Evolutionary conservation across 192 early-diverging fungal species (phyloP).

Genomic region (Pilobolus umbonatus): DNA sequence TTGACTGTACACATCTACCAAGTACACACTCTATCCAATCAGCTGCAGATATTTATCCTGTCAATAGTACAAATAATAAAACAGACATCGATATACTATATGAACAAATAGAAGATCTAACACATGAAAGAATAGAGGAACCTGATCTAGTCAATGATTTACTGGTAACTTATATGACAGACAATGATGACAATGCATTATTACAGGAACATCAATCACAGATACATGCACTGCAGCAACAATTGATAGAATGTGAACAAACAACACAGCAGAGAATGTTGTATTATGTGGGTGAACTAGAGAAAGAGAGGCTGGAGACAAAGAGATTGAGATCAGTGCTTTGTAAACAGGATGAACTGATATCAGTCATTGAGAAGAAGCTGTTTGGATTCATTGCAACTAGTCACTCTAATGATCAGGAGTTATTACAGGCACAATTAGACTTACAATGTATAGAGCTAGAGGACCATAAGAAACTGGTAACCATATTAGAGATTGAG

Average conservation of each 20-base stretch:
- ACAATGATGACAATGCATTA: not conserved
- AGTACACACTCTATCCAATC: too few relatives aligned
- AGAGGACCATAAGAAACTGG: not conserved
- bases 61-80: too few relatives aligned
- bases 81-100: too few relatives aligned
- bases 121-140: too few relatives aligned
- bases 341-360: not conserved
- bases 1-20: too few relatives aligned
- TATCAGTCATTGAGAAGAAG: too few relatives aligned
- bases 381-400: too few relatives aligned
- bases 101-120: too few relatives aligned
- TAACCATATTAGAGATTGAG: not conserved
- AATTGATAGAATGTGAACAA: not conserved
- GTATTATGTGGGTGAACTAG: not conserved
- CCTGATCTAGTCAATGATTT: not conserved
- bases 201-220: not conserved
- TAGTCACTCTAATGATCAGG: not conserved
- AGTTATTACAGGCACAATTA: not conserved
- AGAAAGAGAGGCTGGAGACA: not conserved
- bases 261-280: not conserved
- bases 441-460: not conserved
- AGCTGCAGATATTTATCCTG: too few relatives aligned
- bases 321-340: not conserved
- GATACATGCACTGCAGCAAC: not conserved
- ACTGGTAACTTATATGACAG: not conserved